These are phyloP conservation scores for Neoboletus brunneissimus DNA, from an alignment of 768 basidiomycete genomes.

Conservation along the genomic window DNA sequence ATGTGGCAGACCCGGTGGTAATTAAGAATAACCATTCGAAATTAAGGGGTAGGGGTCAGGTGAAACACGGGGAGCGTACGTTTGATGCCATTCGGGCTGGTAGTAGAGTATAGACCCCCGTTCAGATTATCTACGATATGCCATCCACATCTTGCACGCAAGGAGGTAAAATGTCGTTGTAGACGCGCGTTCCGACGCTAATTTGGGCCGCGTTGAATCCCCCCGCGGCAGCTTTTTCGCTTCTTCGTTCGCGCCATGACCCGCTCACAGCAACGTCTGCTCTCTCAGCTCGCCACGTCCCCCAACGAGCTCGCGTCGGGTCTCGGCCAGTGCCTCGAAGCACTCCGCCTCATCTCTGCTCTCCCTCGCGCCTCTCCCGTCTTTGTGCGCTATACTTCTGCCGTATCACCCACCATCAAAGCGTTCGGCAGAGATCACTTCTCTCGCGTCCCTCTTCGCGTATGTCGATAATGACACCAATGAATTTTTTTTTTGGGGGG, in stretches of 20 bases:
- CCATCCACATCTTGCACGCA: no score
- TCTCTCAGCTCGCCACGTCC: conserved; percentile 31
- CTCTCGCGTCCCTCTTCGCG: conserved; percentile 33
- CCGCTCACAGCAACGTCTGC: conserved; percentile 29
- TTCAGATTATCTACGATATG: no score
- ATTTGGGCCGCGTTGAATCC: neutral
- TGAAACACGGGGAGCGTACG: no score
- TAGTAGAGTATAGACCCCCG: no score
- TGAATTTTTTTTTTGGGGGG: no score
- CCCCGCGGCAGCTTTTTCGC: no score
- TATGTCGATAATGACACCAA: conserved; percentile 10
- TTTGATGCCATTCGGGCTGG: no score
- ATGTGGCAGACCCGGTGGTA: no score
- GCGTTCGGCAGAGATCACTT: conserved; percentile 32
- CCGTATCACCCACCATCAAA: conserved; percentile 18
- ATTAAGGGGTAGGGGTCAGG: no score
- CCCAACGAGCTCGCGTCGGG: conserved; percentile 34
- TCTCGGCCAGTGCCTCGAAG: conserved; percentile 34
- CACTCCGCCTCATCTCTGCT: conserved; percentile 30
- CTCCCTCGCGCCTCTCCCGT: conserved; percentile 30
- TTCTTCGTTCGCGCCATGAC: conserved; percentile 11
- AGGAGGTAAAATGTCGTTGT: no score
- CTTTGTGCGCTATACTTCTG: conserved; percentile 22
- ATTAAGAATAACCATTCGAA: no score
- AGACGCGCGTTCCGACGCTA: conserved; percentile 4